Base-by-base conservation (phyloP, 768 basidiomycete genomes). In the Psilocybe subaeruginosa region DNA sequence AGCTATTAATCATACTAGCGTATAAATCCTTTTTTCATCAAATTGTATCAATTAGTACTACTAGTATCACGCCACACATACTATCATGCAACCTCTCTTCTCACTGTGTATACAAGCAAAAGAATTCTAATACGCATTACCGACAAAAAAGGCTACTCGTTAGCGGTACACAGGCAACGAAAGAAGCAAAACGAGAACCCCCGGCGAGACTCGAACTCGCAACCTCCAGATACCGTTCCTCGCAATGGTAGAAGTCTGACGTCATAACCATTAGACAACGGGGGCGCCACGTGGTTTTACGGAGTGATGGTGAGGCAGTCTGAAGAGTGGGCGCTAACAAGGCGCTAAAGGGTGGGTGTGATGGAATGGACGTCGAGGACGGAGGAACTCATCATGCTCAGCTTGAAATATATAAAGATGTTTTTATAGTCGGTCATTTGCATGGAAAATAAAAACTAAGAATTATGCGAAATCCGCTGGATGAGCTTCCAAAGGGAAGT, bases 261-360 rank as follows among this genome's bases (percentile, higher is more conserved):
- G 89, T 90, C 89, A 90, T 90, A 88, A 80, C 89, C 89, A 90
- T 90, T 90, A 90, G 88, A 90, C 89, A 88, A 90, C 85, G 82
- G 82, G 89, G 88, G 88, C 89, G 14, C 14, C 23, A 23, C 23
- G 23, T 23, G 23, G 23, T 23, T 23, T 23, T 23, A 23, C 23
- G 23, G 23, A 23, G 23, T 23, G 23, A 23, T 23, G 23, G 23
- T 1, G 23, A 23, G 19, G 19, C 19, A 19, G 19, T 19, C 23
- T 23, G 23, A 23, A 23, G 23, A 23, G 23, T 23, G 33, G 16
- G 51, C 33, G 51, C 12, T 31, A 30, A 9, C 11, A 33, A 9
- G 51, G 27, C 33, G 8, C 51, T 39, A 39, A 50, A 19, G 5
- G 23, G 19, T 11, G 11, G 9, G 11, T 50, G 12, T 12, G 16